Base-by-base conservation (phyloP, 805 yeast genomes). In the Pichia deserticola region DNA sequence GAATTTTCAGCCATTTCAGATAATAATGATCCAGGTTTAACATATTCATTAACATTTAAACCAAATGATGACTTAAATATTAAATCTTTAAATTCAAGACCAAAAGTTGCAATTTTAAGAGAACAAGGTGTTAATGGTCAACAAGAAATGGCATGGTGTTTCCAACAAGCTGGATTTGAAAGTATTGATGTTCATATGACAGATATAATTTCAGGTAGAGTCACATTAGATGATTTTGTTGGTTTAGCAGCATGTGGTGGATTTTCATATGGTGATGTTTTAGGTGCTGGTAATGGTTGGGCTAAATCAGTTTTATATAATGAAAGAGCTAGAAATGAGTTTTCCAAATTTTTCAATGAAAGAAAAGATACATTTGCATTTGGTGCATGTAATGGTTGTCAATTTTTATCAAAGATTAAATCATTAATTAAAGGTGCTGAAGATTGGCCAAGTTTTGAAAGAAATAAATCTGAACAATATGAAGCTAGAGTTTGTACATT, bases 271-370 rank as follows among this genome's bases (percentile, higher is more conserved):
- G 99, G 99, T 76, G 99, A 93, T 70, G 99, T 93, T 44, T 75
- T 93, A 52, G 99, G 99, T 58, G 99, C 99, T 36, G 99, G 97
- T 65, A 86, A 92, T 48, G 99, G 99, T 51, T 93, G 99, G 99
- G 99, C 99, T 51, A 89, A 89, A 63, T 88, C 97, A 15, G 96
- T 93, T 9, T 71, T 93, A 57, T 89, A 83, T 77, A 85, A 92
- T 64, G 87, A 80, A 36, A 73, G 70, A 48, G 86, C 92, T 36
- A 81, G 93, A 64, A 61, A 74, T 30, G 90, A 88, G 71, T 93
- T 93, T 67, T 69, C 72, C 56, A 76, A 71, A 45, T 93, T 93
- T 68, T 93, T 93, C 80, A 82, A 82, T 61, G 86, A 80, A 48
- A 83, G 99, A 69, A 73, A 74, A 20, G 95, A 93, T 65, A 93